A percentile compares a stretch with the other conserved stretches of the same genome.
Evolutionary conservation across 257 asterid species (phyloP).

Genomic region (Forsythia viridissima): DNA sequence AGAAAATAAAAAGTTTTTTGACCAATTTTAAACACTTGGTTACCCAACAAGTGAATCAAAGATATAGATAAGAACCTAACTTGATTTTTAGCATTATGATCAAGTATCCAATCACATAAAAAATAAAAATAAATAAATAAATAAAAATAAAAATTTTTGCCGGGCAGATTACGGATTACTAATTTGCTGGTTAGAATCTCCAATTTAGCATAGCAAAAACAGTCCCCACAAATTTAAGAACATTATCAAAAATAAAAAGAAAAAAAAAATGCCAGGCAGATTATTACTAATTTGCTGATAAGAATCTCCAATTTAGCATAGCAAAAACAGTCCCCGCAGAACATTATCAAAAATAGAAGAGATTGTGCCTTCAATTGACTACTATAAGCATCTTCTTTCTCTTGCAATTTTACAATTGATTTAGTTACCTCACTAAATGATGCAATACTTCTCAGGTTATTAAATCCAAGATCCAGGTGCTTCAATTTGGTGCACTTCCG

Average conservation of each 20-base stretch:
- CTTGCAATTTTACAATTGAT: constrained; percentile 11
- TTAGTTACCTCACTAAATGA: constrained; percentile 75
- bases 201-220: not conserved
- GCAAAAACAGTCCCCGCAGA: constrained; percentile 1
- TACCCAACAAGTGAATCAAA: not conserved
- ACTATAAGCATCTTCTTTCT: constrained; percentile 14
- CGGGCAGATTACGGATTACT: not conserved
- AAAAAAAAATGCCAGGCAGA: too few species aligned
- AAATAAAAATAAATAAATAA: too few species aligned
- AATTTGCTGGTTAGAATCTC: constrained; percentile 9
- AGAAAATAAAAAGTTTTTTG: not conserved
- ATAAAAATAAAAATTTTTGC: too few species aligned
- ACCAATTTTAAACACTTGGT: too few species aligned
- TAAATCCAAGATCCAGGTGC: constrained; percentile 89
- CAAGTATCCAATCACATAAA: not conserved
- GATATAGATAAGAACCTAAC: not conserved
- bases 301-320: constrained; percentile 2
- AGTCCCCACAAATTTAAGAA: not conserved
- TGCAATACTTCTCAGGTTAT: constrained; percentile 77
- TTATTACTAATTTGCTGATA: not conserved
- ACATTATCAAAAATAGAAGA: constrained; percentile 8
- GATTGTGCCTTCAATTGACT: constrained; percentile 11
- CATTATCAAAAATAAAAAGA: not conserved
- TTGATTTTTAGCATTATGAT: not conserved
- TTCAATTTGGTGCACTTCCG: constrained; percentile 78